A percentile compares a stretch with the other conserved stretches of the same genome.
Evolutionary conservation across 163 green algal species (phyloP).

Genomic region (Volvox carteri): DNA sequence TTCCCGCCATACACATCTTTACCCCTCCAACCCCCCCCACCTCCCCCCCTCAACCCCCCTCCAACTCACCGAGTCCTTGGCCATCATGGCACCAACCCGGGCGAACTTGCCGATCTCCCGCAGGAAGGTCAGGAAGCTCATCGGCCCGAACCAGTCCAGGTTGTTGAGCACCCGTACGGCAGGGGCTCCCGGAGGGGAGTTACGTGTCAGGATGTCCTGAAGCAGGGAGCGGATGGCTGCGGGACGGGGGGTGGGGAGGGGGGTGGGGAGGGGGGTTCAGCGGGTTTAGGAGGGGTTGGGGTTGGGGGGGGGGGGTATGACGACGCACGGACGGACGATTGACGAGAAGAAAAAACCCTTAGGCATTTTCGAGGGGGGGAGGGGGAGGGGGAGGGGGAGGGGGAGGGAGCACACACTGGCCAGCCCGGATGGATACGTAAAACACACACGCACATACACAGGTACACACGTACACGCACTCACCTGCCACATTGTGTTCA

Average conservation of each 20-base stretch:
- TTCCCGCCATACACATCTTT: too few relatives aligned
- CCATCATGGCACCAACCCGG: constrained; percentile 95
- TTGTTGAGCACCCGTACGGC: constrained; percentile 93
- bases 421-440: not conserved
- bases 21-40: not conserved
- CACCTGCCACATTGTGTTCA: constrained; percentile 85
- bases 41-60: not conserved
- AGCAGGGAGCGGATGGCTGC: constrained; percentile 65
- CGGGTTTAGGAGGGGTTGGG: not conserved
- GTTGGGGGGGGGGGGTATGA: not conserved
- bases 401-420: not conserved
- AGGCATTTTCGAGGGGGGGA: too few relatives aligned
- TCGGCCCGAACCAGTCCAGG: constrained; percentile 93
- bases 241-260: not conserved
- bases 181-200: constrained; percentile 29
- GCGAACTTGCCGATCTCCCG: constrained; percentile 95
- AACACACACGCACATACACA: not conserved
- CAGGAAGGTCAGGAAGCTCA: constrained; percentile 95
- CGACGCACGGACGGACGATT: too few relatives aligned
- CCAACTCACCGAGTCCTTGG: constrained; percentile 92
- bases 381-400: not conserved
- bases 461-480: constrained; percentile 3
- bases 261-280: not conserved
- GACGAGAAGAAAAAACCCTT: too few relatives aligned
- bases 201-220: constrained; percentile 57